Conservation (phyloP, 805 yeast genomes). For the Blastobotrys peoriensis region DNA sequence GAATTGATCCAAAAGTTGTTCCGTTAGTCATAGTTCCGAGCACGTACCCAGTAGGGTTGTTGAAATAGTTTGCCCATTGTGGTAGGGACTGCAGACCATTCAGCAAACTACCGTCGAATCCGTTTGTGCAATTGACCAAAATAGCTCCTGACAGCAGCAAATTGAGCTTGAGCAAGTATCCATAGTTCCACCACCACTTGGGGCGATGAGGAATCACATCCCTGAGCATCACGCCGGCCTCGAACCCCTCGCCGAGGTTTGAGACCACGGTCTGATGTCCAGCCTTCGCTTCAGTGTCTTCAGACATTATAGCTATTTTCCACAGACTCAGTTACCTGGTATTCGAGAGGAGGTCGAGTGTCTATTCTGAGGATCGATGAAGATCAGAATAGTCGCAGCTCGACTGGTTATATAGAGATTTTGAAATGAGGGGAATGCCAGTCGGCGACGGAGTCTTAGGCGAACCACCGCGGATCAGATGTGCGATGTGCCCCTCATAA, state of each 20-base stretch:
- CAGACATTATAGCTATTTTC: too few relatives aligned
- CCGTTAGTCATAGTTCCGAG: conserved; percentile 17
- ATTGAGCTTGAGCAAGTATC: conserved; percentile 15
- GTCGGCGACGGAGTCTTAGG: too few relatives aligned
- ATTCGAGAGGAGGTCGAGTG: too few relatives aligned
- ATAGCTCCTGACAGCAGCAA: conserved; percentile 11
- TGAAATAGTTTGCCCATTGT: conserved; percentile 12
- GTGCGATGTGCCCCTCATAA: too few relatives aligned
- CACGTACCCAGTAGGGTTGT: conserved; percentile 11
- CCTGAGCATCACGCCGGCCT: conserved; percentile 4
- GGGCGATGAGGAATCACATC: conserved; percentile 5
- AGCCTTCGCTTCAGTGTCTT: background rate
- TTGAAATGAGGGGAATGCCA: too few relatives aligned
- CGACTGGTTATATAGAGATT: too few relatives aligned
- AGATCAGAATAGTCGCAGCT: too few relatives aligned
- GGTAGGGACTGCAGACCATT: conserved; percentile 22
- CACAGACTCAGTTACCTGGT: too few relatives aligned
- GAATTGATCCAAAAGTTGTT: conserved; percentile 54
- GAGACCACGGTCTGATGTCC: background rate
- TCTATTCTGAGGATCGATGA: too few relatives aligned
- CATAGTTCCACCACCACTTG: conserved; percentile 8
- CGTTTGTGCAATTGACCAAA: conserved; percentile 6
- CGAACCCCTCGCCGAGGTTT: background rate
- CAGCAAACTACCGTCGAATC: conserved; percentile 19
- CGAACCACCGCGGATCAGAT: too few relatives aligned